Evolutionary conservation across 2,329 filamentous ascomycete genomes (phyloP).

Genomic region (Fusarium tanahbumbuense): DNA sequence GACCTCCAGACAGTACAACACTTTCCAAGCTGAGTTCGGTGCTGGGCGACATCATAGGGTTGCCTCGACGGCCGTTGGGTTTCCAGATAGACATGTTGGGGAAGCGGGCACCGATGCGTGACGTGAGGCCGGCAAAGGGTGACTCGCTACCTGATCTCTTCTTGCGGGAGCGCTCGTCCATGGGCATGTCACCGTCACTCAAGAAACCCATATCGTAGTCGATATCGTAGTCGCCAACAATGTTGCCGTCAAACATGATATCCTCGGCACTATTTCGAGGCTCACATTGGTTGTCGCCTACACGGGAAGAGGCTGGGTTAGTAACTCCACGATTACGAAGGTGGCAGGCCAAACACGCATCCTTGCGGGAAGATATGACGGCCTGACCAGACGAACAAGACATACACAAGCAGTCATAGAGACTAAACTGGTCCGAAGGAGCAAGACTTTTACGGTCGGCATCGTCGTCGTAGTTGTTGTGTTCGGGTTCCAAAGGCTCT

Average conservation of each 20-base stretch:
- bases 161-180: conserved; percentile 61
- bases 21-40: conserved; percentile 89
- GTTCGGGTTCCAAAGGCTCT: conserved; percentile 80
- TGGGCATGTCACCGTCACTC: conserved; percentile 69
- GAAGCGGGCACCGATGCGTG: conserved; percentile 73
- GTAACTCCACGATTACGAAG: conserved; percentile 23
- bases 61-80: conserved; percentile 57
- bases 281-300: conserved; percentile 72
- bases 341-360: conserved; percentile 11
- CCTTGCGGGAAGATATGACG: conserved; percentile 1
- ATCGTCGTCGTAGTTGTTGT: neutral
- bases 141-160: conserved; percentile 69
- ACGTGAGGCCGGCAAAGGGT: conserved; percentile 70
- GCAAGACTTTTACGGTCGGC: conserved; percentile 64
- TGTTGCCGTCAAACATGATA: conserved; percentile 49
- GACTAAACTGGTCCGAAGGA: conserved; percentile 53
- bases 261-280: conserved; percentile 63
- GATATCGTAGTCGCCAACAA: conserved; percentile 59
- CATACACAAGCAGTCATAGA: conserved; percentile 81
- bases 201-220: conserved; percentile 77
- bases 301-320: conserved; percentile 25
- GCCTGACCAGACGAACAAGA: conserved; percentile 44
- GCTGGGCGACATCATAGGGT: conserved; percentile 67
- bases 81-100: conserved; percentile 65
- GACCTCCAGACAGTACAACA: conserved; percentile 71